Evolutionary conservation across 129 eudicot species (phyloP), one percentile per base, ranked within the genome.

Genomic region (Heracleum sosnowskyi): DNA sequence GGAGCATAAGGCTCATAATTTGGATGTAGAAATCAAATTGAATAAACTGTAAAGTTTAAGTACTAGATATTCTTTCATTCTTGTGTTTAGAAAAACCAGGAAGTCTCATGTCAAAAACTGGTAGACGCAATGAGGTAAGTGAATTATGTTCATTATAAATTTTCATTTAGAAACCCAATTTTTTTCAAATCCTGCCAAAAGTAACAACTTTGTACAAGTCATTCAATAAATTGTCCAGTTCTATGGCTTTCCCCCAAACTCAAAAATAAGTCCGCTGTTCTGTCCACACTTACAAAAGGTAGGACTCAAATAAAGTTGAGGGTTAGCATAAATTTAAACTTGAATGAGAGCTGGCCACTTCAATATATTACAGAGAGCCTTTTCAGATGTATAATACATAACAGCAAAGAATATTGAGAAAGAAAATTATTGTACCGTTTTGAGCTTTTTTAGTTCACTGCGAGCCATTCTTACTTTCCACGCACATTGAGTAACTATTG

Each of bases 401-500:
- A 64, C 40, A 68, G 37, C 35, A 73, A 46, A 71, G 71, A 68
- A 76, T 17, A 42, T 74, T 29, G 34, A 77, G 41, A 33, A 37
- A 73, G 51, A 1, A 17, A 64, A 79, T 69, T 3, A 60, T 60
- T 11, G 15, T 26, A 91, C 98, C 98, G 86, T 82, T 83, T 82
- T 91, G 74, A 89, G 93, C 78, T 79, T 85, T 73, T 79, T 82
- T 36, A 91, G 83, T 85, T 93, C 97, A 82, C 73, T 84, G 40
- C 85, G 76, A 64, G 97, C 98, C 80, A 73, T 63, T 76, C 79
- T 85, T 71, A 55, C 85, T 84, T 91, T 89, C 80, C 86, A 88
- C 11, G 89, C 90, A 81, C 92, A 86, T 82, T 93, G 98, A 28
- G 77, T 78, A 5, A 77, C 51, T 68, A 93, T 76, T 82, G 97